phyloP scores from a whole-genome alignment of 2,329 filamentous ascomycete species.

The Sclerotinia trifoliorum region DNA sequence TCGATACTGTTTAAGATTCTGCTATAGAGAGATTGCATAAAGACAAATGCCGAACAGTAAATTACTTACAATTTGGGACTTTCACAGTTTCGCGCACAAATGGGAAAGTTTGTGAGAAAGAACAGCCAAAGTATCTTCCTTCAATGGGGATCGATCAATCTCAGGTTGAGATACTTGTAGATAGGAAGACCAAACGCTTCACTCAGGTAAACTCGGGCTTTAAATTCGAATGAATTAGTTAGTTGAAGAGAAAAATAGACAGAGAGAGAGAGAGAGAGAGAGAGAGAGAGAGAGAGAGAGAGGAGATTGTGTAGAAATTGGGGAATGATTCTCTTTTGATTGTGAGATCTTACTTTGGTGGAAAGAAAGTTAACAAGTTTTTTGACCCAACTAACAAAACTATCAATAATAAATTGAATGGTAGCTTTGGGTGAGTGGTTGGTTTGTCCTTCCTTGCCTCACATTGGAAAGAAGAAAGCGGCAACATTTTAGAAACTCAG shows the following conservation, averaged over 20 bases:
- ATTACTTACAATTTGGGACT: neutral
- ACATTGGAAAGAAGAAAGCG: constrained; percentile 12
- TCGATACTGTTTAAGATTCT: neutral
- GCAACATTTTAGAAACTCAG: constrained; percentile 18
- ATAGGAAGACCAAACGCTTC: no score
- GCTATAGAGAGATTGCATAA: neutral
- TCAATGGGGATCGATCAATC: neutral
- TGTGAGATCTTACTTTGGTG: neutral
- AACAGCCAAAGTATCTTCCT: neutral
- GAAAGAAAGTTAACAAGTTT: no score
- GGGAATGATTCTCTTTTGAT: neutral
- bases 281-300: neutral
- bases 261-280: neutral
- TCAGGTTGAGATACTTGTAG: no score
- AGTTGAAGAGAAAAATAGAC: neutral
- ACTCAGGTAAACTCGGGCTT: neutral
- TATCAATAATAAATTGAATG: no score
- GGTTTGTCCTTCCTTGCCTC: neutral
- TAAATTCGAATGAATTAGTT: neutral
- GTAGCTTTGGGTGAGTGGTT: neutral
- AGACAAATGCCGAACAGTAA: neutral
- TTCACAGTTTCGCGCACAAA: neutral
- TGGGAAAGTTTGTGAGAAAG: neutral
- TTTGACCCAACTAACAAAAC: no score
- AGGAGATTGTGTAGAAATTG: neutral